Evolutionary conservation across 2,329 filamentous ascomycete species (phyloP), one percentile per base, ranked within the genome.

Genomic region (Monosporascus sp.): DNA sequence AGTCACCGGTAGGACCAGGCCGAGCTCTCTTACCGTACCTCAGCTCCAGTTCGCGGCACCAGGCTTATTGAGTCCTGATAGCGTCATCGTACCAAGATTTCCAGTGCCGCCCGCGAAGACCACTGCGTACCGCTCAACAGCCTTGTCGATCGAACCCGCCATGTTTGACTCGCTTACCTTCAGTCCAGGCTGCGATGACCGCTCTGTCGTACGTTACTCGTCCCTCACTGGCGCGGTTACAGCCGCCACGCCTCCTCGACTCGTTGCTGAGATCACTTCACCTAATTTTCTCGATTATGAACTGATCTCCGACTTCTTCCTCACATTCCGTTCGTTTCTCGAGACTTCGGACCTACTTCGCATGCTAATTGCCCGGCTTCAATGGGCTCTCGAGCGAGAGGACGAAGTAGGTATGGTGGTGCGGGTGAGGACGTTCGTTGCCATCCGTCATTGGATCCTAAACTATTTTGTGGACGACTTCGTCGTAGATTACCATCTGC

Each of bases 381-480:
- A 86, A 60, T 99, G 94, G 94, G 91, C 94, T 0, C 78, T 97
- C 48, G 82, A 82, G 48, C 82, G 89, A 52, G 76, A 81, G 47
- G 90, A 96, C 66, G 91, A 97, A 67, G 85, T 86, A 53, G 94
- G 94, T 40, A 89, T 91, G 66, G 90, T 99, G 50, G 94, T 97
- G n/a, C 85, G 93, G 49, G 95, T 99, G 17, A 84, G 94, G 43
- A 95, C 92, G 0, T 99, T 97, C 73, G 94, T 97, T 26, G 94
- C 94, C 7, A 79, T 97, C 45, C 85, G 94, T 53, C 94, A 99
- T 70, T 99, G 94, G 94, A 92, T 97, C 53, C 74, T 99, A 57
- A 99, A 99, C 69, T 99, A 99, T 70, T 99, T 97, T 61, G 80
- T 89, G 52, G 94, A 99, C 66, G 94, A 99, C 67, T 99, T 96